A percentile compares a stretch with the other conserved stretches of the same genome.
These are phyloP conservation scores for Penicillium antarcticum DNA, from an alignment of 495 filamentous ascomycete species.

Conservation along the genomic window DNA sequence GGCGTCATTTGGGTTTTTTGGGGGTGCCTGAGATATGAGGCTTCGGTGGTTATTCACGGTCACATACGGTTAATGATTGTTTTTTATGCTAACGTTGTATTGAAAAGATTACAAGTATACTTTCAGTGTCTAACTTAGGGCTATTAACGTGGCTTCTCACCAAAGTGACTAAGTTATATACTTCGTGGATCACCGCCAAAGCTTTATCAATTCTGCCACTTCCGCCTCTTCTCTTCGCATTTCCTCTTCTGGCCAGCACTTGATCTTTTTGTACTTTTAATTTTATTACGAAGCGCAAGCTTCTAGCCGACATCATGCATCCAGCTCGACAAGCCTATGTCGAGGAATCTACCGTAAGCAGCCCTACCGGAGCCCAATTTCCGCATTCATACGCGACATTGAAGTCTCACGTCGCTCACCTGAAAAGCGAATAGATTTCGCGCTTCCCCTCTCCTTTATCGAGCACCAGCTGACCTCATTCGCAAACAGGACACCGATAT, in stretches of 20 bases:
- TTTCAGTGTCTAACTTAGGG: no score
- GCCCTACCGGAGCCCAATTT: not conserved
- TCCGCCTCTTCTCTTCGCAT: slow-evolving; percentile 7
- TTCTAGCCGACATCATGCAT: slow-evolving; percentile 66
- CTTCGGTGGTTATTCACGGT: not conserved
- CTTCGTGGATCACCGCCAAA: not conserved
- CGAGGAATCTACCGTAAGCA: slow-evolving; percentile 79
- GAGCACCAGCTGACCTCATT: no score
- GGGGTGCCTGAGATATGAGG: not conserved
- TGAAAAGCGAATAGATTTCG: no score
- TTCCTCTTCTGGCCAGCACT: not conserved
- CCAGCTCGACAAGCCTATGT: slow-evolving; percentile 94
- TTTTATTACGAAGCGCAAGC: not conserved
- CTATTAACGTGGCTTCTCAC: no score
- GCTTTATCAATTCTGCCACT: slow-evolving; percentile 23
- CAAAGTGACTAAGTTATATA: no score
- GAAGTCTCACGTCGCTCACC: no score
- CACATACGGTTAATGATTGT: no score
- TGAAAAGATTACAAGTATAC: no score
- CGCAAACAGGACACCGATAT: slow-evolving; percentile 52
- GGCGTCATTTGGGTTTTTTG: slow-evolving; percentile 18
- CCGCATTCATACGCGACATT: no score
- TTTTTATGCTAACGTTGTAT: no score
- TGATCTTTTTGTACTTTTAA: not conserved
- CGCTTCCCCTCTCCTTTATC: no score